These are phyloP conservation scores for Letharia columbiana DNA, from an alignment of 495 filamentous ascomycete species.

Conservation along the genomic window DNA sequence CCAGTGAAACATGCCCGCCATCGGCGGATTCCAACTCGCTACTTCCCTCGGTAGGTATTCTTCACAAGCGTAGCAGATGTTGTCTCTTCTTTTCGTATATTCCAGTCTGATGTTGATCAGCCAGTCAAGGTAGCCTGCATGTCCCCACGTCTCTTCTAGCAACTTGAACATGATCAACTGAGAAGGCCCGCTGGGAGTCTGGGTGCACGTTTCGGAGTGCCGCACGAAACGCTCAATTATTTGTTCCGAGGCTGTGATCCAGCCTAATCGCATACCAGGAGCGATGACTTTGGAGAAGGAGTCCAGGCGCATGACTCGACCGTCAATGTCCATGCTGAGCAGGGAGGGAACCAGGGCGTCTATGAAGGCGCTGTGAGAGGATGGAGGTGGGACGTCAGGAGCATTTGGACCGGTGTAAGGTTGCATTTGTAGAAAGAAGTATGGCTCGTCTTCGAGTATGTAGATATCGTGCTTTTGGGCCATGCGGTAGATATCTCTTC, in stretches of 20 bases:
- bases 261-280: slow-evolving; percentile 53
- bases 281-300: slow-evolving; percentile 63
- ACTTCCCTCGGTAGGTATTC: slow-evolving; percentile 65
- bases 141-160: slow-evolving; percentile 89
- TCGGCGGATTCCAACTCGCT: slow-evolving; percentile 72
- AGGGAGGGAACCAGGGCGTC: slow-evolving; percentile 51
- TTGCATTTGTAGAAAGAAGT: slow-evolving; percentile 94
- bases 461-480: slow-evolving; percentile 74
- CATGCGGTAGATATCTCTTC: slow-evolving; percentile 64
- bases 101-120: slow-evolving; percentile 72
- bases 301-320: slow-evolving; percentile 60
- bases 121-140: slow-evolving; percentile 86
- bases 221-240: slow-evolving; percentile 70
- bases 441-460: slow-evolving; percentile 95
- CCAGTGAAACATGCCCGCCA: slow-evolving; percentile 99
- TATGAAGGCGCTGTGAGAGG: slow-evolving; percentile 52
- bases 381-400: slow-evolving; percentile 43
- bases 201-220: slow-evolving; percentile 68
- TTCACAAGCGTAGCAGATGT: slow-evolving; percentile 76
- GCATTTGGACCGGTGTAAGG: slow-evolving; percentile 54
- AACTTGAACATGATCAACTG: slow-evolving; percentile 82
- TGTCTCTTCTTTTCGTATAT: slow-evolving; percentile 71
- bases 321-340: slow-evolving; percentile 54
- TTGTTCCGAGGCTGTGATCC: slow-evolving; percentile 68
- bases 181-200: slow-evolving; percentile 74